A percentile compares a stretch with the other conserved stretches of the same genome.
These are phyloP conservation scores for Diplodia seriata DNA, from an alignment of 2,329 filamentous ascomycete genomes.

Conservation along the genomic window DNA sequence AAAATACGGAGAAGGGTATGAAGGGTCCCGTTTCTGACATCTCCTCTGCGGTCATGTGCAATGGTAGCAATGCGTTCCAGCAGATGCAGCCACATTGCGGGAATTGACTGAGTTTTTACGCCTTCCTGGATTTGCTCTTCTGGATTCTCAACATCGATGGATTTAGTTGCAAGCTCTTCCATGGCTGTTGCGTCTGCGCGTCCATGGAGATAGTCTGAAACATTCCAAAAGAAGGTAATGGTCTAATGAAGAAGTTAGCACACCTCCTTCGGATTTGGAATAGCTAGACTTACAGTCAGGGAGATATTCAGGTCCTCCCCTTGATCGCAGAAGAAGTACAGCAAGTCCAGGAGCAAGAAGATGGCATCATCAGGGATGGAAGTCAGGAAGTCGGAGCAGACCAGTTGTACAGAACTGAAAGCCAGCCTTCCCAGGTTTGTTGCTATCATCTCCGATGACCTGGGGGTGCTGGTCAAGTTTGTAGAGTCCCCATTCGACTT, in stretches of 20 bases:
- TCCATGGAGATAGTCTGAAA: slow-evolving; percentile 81
- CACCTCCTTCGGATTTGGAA: background rate
- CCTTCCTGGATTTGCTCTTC: slow-evolving; percentile 20
- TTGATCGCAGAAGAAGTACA: slow-evolving; percentile 89
- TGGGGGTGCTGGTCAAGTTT: no score
- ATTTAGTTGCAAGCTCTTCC: slow-evolving; percentile 35
- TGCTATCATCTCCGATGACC: slow-evolving; percentile 54
- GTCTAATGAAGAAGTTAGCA: slow-evolving; percentile 59
- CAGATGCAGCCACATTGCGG: slow-evolving; percentile 80
- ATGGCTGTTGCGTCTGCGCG: slow-evolving; percentile 52
- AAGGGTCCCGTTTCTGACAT: slow-evolving; percentile 84
- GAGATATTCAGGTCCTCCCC: slow-evolving; percentile 94
- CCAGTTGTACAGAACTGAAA: slow-evolving; percentile 87
- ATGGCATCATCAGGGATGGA: slow-evolving; percentile 72
- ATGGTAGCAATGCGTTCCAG: slow-evolving; percentile 74
- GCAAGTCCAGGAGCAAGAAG: slow-evolving; percentile 83
- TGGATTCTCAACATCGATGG: slow-evolving; percentile 17
- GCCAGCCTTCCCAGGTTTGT: slow-evolving; percentile 81
- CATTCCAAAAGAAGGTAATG: slow-evolving; percentile 93
- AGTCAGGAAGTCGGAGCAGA: slow-evolving; percentile 91
- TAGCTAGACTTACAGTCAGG: slow-evolving; percentile 69
- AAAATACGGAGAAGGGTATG: slow-evolving; percentile 92
- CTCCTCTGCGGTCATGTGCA: slow-evolving; percentile 73
- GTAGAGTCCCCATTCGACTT: slow-evolving; percentile 10
- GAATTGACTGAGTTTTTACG: slow-evolving; percentile 56